Conservation (phyloP, 2,329 filamentous ascomycete species). For the Metarhizium robertsii region DNA sequence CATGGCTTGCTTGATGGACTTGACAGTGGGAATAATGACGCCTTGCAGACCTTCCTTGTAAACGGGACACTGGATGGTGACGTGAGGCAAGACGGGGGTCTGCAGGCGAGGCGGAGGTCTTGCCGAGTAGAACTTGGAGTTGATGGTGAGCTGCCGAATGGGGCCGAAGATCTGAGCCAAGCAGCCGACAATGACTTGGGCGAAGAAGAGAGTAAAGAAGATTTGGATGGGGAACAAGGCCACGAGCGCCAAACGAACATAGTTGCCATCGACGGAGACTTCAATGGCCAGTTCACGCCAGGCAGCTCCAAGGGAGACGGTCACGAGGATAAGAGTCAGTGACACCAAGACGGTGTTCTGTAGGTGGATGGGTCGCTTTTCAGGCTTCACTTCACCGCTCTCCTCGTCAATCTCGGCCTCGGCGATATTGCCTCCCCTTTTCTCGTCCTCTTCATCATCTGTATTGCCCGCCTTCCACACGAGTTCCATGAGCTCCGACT, state of each 20-base stretch:
- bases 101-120: conserved; percentile 55
- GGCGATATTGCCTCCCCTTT: conserved; percentile 33
- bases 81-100: conserved; percentile 51
- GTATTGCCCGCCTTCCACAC: conserved; percentile 58
- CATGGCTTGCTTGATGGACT: conserved; percentile 69
- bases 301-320: conserved; percentile 57
- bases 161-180: conserved; percentile 69
- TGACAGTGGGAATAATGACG: conserved; percentile 70
- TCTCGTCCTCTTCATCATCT: conserved; percentile 44
- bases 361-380: conserved; percentile 57
- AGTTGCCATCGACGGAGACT: conserved; percentile 54
- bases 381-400: conserved; percentile 55
- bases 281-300: conserved; percentile 62
- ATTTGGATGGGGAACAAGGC: conserved; percentile 61
- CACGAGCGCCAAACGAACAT: conserved; percentile 54
- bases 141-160: conserved; percentile 60
- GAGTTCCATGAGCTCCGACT: conserved; percentile 67
- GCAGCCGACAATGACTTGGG: conserved; percentile 67
- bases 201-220: conserved; percentile 77
- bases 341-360: conserved; percentile 61
- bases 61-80: conserved; percentile 79
- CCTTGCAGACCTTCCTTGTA: conserved; percentile 73
- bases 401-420: conserved; percentile 61
- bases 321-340: conserved; percentile 56
- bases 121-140: conserved; percentile 78